These are phyloP conservation scores for Scheffersomyces ergatensis DNA, from an alignment of 805 yeast genomes.

Conservation along the genomic window DNA sequence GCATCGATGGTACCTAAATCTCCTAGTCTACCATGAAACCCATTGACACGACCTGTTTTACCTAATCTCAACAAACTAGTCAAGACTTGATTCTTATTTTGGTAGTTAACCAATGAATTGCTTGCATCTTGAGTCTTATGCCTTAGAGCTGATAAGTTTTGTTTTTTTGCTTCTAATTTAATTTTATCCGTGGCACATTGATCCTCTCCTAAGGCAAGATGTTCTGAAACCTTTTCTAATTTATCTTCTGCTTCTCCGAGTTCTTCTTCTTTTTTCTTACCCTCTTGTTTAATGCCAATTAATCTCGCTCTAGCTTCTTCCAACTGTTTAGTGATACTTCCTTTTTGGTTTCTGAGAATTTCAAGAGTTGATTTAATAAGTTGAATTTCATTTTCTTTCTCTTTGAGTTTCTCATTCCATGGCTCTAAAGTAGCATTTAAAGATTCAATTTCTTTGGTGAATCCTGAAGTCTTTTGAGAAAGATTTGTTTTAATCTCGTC, in stretches of 20 bases:
- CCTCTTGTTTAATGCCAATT: constrained; percentile 44
- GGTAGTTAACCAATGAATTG: constrained; percentile 51
- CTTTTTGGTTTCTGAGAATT: constrained; percentile 48
- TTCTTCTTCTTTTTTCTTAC: constrained; percentile 48
- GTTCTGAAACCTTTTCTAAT: constrained; percentile 46
- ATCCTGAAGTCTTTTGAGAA: constrained; percentile 68
- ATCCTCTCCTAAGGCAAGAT: constrained; percentile 55
- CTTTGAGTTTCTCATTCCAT: constrained; percentile 68
- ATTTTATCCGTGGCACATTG: constrained; percentile 51
- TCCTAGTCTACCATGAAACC: constrained; percentile 89
- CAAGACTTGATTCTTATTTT: constrained; percentile 73
- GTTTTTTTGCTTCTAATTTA: constrained; percentile 53
- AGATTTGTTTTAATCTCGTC: constrained; percentile 64
- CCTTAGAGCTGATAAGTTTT: constrained; percentile 50
- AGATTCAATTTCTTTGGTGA: constrained; percentile 61
- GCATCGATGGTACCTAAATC: constrained; percentile 90
- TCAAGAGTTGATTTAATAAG: constrained; percentile 66
- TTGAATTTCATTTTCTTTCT: constrained; percentile 60
- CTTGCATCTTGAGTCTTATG: constrained; percentile 68
- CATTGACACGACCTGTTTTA: constrained; percentile 77
- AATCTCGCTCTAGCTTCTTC: constrained; percentile 43
- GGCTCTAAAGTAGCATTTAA: constrained; percentile 75
- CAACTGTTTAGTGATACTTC: constrained; percentile 43
- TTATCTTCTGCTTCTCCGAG: constrained; percentile 47
- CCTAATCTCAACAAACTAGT: constrained; percentile 65